Conservation (phyloP, 2,329 filamentous ascomycete species). For the Trichoderma breve region DNA sequence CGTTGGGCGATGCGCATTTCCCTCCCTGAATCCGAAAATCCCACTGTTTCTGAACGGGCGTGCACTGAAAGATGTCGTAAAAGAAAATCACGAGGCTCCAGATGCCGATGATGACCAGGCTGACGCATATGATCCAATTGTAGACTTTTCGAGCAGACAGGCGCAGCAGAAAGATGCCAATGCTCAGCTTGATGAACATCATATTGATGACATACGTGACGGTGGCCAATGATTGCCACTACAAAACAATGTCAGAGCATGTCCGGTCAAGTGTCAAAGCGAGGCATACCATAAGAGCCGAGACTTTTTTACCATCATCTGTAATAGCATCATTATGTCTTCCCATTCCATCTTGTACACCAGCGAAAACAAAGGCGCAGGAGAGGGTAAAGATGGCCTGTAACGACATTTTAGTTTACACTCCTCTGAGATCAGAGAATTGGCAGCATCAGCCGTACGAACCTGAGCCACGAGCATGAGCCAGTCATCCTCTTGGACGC, state of each 20-base stretch:
- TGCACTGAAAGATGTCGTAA: constrained; percentile 53
- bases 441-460: constrained; percentile 15
- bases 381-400: constrained; percentile 48
- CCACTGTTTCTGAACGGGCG: constrained; percentile 51
- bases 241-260: background rate
- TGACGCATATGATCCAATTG: constrained; percentile 46
- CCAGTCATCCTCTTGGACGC: constrained; percentile 53
- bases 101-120: constrained; percentile 45
- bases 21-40: constrained; percentile 46
- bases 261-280: background rate
- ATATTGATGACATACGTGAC: constrained; percentile 52
- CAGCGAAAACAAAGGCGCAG: constrained; percentile 46
- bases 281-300: constrained; percentile 44
- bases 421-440: background rate
- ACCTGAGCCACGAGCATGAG: constrained; percentile 52
- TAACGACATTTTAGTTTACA: background rate
- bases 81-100: constrained; percentile 50
- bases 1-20: constrained; percentile 43
- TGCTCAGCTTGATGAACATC: constrained; percentile 58
- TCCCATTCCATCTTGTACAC: constrained; percentile 45
- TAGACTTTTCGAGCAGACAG: constrained; percentile 47
- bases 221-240: constrained; percentile 53
- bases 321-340: constrained; percentile 46
- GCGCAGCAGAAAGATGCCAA: constrained; percentile 51
- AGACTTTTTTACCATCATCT: constrained; percentile 39